phyloP scores from a whole-genome alignment of 805 yeast genomes.

The Lipomyces anomalus region DNA sequence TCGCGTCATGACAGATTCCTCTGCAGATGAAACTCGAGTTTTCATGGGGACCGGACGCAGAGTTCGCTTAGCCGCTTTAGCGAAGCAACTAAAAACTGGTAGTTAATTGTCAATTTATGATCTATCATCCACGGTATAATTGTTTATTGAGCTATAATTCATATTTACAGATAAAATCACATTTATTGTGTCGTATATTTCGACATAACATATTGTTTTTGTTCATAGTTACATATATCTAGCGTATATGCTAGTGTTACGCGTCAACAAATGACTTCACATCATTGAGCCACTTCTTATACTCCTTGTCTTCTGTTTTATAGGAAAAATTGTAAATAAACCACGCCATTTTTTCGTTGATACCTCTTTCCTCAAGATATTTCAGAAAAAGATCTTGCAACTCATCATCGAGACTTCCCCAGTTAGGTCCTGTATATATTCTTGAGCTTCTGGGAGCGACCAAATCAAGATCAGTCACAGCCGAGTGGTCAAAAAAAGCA shows the following conservation, averaged over 20 bases:
- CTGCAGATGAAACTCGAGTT: background rate
- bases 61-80: background rate
- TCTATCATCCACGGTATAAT: too few relatives aligned
- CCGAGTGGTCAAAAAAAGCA: constrained; percentile 9
- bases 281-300: background rate
- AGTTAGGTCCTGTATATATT: constrained; percentile 22
- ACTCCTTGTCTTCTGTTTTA: background rate
- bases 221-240: too few relatives aligned
- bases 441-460: constrained; percentile 6
- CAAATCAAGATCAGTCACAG: constrained; percentile 6
- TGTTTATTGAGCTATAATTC: background rate
- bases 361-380: constrained; percentile 12
- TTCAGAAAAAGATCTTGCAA: constrained; percentile 9
- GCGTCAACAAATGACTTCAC: background rate
- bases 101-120: too few relatives aligned
- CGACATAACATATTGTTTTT: too few relatives aligned
- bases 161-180: background rate
- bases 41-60: background rate
- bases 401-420: constrained; percentile 15
- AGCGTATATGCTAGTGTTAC: too few relatives aligned
- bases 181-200: too few relatives aligned
- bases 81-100: background rate
- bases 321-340: constrained; percentile 3
- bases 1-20: background rate
- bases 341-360: constrained; percentile 8